A percentile compares a stretch with the other conserved stretches of the same genome.
Evolutionary conservation across 2,329 filamentous ascomycete species (phyloP).

Genomic region (Malbranchea zuffiana): DNA sequence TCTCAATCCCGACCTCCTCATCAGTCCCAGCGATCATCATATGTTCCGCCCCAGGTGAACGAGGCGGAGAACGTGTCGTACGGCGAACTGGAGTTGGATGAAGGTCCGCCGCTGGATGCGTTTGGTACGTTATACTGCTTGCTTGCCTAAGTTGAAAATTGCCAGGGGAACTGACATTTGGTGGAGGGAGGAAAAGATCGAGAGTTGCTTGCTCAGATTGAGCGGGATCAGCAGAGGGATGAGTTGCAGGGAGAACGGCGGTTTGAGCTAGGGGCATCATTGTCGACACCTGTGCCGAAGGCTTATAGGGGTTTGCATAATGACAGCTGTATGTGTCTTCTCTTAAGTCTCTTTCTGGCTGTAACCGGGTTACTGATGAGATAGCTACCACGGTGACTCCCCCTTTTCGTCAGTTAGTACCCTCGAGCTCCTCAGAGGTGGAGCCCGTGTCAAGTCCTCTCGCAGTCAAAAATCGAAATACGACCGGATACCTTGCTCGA

Average conservation of each 20-base stretch:
- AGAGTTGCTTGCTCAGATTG: slow-evolving; percentile 28
- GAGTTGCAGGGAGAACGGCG: not conserved
- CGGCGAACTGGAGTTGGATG: no score
- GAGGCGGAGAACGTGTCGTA: no score
- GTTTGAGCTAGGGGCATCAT: not conserved
- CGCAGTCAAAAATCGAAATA: slow-evolving; percentile 18
- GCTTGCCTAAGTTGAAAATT: not conserved
- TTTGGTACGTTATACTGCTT: slow-evolving; percentile 35
- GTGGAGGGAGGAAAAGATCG: slow-evolving; percentile 22
- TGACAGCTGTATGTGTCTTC: slow-evolving; percentile 23
- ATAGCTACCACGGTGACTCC: slow-evolving; percentile 16
- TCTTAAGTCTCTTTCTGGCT: no score
- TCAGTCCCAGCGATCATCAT: no score
- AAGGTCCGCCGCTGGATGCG: slow-evolving; percentile 34
- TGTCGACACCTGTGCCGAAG: slow-evolving; percentile 4
- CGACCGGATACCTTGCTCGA: not conserved
- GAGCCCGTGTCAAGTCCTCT: slow-evolving; percentile 25
- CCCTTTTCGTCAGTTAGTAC: slow-evolving; percentile 17
- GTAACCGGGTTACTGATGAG: slow-evolving; percentile 8
- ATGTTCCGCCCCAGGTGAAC: no score
- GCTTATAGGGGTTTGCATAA: slow-evolving; percentile 24
- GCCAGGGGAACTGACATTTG: slow-evolving; percentile 3
- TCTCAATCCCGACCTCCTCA: no score
- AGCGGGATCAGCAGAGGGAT: slow-evolving; percentile 7
- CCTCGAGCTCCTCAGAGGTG: slow-evolving; percentile 23